Percentiles rank a stretch among this genome's conserved stretches.
phyloP scores from a whole-genome alignment of 2,329 filamentous ascomycete genomes.

The Nemania serpens region DNA sequence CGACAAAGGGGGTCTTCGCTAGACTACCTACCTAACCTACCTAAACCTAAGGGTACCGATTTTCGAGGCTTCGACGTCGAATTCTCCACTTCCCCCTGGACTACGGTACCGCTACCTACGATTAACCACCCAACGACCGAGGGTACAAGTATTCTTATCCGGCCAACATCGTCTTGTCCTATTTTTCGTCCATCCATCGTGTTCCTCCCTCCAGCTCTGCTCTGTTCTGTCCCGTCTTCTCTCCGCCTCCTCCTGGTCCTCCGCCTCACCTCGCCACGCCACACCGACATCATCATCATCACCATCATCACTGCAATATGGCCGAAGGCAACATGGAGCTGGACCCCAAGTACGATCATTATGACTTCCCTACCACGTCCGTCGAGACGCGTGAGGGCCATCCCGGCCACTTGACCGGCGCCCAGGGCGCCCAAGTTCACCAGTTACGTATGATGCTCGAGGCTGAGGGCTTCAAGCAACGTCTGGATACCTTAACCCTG shows the following conservation, averaged over 20 bases:
- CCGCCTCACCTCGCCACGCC: slow-evolving; percentile 4
- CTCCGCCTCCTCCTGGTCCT: neutral
- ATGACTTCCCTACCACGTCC: slow-evolving; percentile 85
- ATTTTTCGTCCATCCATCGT: neutral
- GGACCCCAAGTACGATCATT: slow-evolving; percentile 93
- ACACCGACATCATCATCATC: neutral
- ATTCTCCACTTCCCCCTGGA: neutral
- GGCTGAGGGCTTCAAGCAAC: slow-evolving; percentile 77
- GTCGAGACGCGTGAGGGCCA: slow-evolving; percentile 75
- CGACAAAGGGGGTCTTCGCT: neutral
- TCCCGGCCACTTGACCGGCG: slow-evolving; percentile 81
- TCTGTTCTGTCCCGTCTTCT: neutral
- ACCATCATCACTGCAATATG: slow-evolving; percentile 29
- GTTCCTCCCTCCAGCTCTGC: neutral
- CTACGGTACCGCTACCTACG: too few relatives aligned
- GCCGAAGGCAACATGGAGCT: slow-evolving; percentile 56
- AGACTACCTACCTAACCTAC: too few relatives aligned
- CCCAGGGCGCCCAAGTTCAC: slow-evolving; percentile 87
- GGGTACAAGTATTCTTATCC: slow-evolving; percentile 11
- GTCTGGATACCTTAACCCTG: slow-evolving; percentile 90
- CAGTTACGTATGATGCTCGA: slow-evolving; percentile 88
- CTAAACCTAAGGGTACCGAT: too few relatives aligned
- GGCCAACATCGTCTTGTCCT: slow-evolving; percentile 5
- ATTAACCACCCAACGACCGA: neutral
- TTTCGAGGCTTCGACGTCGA: too few relatives aligned